Base-by-base conservation (phyloP, 169 alveolate species). In the Plasmodium gallinaceum region DNA sequence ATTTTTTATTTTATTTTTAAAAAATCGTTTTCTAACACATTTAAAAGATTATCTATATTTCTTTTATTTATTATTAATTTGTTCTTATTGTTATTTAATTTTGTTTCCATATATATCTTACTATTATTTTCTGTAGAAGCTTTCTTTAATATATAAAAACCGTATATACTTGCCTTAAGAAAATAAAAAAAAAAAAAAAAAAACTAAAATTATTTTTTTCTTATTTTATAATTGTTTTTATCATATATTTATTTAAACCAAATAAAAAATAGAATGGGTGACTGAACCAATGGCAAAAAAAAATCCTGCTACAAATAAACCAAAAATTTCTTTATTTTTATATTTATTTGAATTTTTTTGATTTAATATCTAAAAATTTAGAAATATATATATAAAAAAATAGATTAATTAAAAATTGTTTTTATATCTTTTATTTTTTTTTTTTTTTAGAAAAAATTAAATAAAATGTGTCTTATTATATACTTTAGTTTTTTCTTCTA, bases 121-220 rank as follows among this genome's bases (percentile, higher is more conserved):
- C 26, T 46, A 80, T 80, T 58, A 45, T 80, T 80, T 68, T 80
- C 90, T 74, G 65, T 80, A 24, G 90, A 80, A 46, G 90, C 90
- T 52, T 80, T 48, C 43, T 66, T 70, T 60, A 80, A 48, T 54
- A 68, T 32, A 37, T 80, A 80, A 80, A 80, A 43, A 45, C 90
- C 90, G 72, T 80, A 80, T 20, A 54, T 54, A 24, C 90, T 80
- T 45, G 57, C 90, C 90, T 80, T 80, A 39, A 43, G 45, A 26
- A 54, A 16, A 26, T 14, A 51, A 54, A 62, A 75, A 75, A 62
- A 62, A 37, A 60, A 60, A 75, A 60, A 52, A 48, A 48, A 48
- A 48, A 48, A 48, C 4, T 14, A 48, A 16, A 16, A 48, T 48
- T 52, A 52, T 32, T 1, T 32, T 32, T 32, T 32, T 32, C 4